Conservation (phyloP, 257 asterid species). For the Echium plantagineum region DNA sequence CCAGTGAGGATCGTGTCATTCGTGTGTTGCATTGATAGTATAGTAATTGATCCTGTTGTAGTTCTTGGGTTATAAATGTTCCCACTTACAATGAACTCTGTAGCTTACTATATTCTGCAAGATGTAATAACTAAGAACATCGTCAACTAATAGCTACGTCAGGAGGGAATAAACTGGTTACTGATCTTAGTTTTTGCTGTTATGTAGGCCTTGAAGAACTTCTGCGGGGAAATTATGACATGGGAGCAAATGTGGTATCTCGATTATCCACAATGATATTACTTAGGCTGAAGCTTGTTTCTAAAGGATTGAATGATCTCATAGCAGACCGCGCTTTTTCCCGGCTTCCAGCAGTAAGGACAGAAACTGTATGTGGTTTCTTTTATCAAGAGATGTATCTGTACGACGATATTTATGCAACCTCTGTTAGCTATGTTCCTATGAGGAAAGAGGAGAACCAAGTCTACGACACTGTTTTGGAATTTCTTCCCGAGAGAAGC, state of each 20-base stretch:
- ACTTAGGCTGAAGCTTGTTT: constrained; percentile 36
- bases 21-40: too few species aligned
- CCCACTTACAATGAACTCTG: too few species aligned
- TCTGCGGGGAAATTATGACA: constrained; percentile 30
- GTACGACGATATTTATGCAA: constrained; percentile 23
- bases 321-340: constrained; percentile 42
- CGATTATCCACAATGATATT: constrained; percentile 32
- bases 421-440: constrained; percentile 38
- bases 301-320: constrained; percentile 41
- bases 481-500: constrained; percentile 50
- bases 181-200: constrained; percentile 7
- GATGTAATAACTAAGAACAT: too few species aligned
- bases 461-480: constrained; percentile 17
- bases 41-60: too few species aligned
- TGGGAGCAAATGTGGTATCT: constrained; percentile 26
- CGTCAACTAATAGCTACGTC: too few species aligned
- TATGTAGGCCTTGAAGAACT: constrained; percentile 17
- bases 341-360: constrained; percentile 21
- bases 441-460: constrained; percentile 5
- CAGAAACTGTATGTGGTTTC: constrained; percentile 38
- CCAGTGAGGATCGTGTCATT: too few species aligned
- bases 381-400: constrained; percentile 46
- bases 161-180: neutral
- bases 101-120: too few species aligned
- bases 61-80: too few species aligned